Evolutionary conservation across 345 rosid genomes (phyloP), one percentile per base, ranked within the genome.

Genomic region (Lepidium sativum): DNA sequence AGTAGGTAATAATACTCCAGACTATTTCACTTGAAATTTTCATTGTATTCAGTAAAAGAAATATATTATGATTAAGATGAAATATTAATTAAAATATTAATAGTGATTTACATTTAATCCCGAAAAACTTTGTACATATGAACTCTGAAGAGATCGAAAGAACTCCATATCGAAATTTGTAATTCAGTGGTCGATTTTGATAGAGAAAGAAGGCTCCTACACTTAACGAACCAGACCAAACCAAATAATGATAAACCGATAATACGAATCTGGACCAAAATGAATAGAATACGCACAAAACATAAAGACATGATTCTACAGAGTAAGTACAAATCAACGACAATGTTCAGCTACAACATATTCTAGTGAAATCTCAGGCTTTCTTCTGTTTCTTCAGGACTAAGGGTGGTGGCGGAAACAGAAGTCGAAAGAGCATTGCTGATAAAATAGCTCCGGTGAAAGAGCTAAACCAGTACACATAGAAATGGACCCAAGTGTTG

Each of bases 381-480:
- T 71, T 75, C 89, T 90, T 90, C 62, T 77, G 77, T 61, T 87
- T 85, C 27, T 69, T 51, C 17, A 56, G 47, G 65, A 69, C 32
- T 11, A 44, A 55, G 7, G 49, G 57, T n/a, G 72, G 63, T 12
- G 81, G 84, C 6, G 85, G 86, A 54, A 86, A 90, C 54, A 86
- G 6, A 6, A 66, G 20, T 3, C 99, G 86, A 83, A 85, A 94
- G 47, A 79, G 61, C 89, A 81, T 80, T 0, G 99, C 89, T 2
- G 99, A 91, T 60, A 79, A 58, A 52, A 84, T 80, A 6, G 97
- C 84, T 58, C 99, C 99, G 1, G 81, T 67, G 53, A 85, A 91
- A 23, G 99, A 95, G 72, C 95, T 80, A 52, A 94, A 60, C 99
- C 97, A 94, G 60, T 91, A 85, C 16, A 94, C 97, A 31, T 91